Base-by-base conservation (phyloP, 331 rosid species). In the Prunus yedoensis region DNA sequence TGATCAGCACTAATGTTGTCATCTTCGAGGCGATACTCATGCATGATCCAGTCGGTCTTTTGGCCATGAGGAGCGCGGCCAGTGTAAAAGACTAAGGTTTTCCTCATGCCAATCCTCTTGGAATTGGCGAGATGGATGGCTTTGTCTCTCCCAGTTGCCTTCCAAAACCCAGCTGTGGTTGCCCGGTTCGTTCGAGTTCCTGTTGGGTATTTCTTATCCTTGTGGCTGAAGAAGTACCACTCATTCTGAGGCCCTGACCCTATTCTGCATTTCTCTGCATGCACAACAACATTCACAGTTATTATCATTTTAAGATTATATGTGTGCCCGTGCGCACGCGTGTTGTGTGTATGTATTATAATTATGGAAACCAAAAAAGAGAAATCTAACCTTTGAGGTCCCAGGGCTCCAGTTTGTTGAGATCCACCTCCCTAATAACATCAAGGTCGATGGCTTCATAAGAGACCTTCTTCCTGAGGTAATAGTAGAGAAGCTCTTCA, bases 1-100 rank as follows among this genome's bases (percentile, higher is more conserved):
- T 77, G 74, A 56, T 88, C 88, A 1, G 84, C 74, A 45, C 71
- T 61, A 12, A 18, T 11, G 54, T 74, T 85, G 46, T 92, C 90
- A 45, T 90, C 94, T 0, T 95, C 97, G 17, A 95, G 97, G 78
- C 99, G 99, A 17, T 90, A 92, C 74, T 95, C 99, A 66, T 95
- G 99, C 99, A 95, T 95, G 88, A 95, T 95, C 99, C 99, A 95
- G 47, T 95, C 99, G 46, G 97, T 92, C 78, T 95, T 95, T 30
- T 90, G 97, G 80, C 99, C 99, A 53, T 90, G 97, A 67, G 99
- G 99, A 66, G 99, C 99, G n/a, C 99, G 96, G 15, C 99, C 99
- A 9, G 97, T 95, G 85, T 95, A 95, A 84, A 95, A 95, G 10
- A 95, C 99, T 11, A 95, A 83, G 74, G 99, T 95, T 83, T 95